phyloP scores from a whole-genome alignment of 2,329 filamentous ascomycete species.

The Cladobotryum protrusum region DNA sequence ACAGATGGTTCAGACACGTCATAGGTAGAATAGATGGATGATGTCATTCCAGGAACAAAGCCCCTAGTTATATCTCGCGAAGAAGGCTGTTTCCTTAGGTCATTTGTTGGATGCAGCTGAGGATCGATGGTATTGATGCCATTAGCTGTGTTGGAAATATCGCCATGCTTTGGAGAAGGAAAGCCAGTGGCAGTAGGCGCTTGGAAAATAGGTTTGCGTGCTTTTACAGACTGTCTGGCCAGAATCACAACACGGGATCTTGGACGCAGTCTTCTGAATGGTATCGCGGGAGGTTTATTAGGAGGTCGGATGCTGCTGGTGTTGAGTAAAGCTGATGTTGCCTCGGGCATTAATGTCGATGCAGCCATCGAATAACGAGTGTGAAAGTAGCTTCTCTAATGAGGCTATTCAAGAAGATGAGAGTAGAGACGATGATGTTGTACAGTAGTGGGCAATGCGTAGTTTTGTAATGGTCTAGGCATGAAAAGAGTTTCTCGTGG shows the following conservation, averaged over 20 bases:
- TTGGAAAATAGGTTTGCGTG: constrained; percentile 14
- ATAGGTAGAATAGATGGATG: constrained; percentile 1
- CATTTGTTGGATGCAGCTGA: neutral
- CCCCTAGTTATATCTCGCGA: neutral
- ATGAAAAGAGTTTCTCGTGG: neutral
- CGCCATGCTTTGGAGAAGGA: constrained; percentile 1
- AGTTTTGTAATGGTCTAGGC: constrained; percentile 2
- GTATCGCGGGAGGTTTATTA: constrained; percentile 9
- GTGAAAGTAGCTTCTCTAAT: constrained; percentile 14
- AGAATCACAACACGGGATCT: constrained; percentile 23
- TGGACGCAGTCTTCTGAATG: constrained; percentile 17
- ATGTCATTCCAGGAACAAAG: neutral
- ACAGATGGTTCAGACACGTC: constrained; percentile 7
- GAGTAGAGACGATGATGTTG: constrained; percentile 10
- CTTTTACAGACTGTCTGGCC: constrained; percentile 20
- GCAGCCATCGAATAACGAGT: constrained; percentile 21
- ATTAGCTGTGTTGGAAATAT: neutral
- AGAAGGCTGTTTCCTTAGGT: neutral
- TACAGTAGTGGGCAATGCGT: constrained; percentile 10
- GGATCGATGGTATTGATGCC: neutral
- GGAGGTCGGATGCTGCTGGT: constrained; percentile 11
- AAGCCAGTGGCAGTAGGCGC: neutral
- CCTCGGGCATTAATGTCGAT: constrained; percentile 23
- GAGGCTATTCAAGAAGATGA: constrained; percentile 20
- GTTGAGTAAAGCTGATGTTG: constrained; percentile 15